Base-by-base conservation (phyloP, 1,284 basidiomycete genomes). In the Leccinum pachyderme region DNA sequence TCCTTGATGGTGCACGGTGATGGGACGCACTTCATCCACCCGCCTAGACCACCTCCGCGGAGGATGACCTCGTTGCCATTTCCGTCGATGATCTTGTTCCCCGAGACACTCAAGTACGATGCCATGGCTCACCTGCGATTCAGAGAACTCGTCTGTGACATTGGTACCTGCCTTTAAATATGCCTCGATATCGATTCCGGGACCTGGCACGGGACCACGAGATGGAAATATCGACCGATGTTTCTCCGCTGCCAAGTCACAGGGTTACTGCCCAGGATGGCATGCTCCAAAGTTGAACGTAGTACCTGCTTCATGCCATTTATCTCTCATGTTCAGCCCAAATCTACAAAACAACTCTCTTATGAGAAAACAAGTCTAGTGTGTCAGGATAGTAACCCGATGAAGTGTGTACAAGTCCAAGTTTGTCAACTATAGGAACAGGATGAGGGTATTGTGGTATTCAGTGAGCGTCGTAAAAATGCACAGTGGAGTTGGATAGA, bases 21-120 rank as follows among this genome's bases (percentile, higher is more conserved):
- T 41, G 43, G 47, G 48, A 53, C 81, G 63, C 62, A 85, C 82
- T 80, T 84, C 81, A 86, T 83, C 83, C 85, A 87, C 57, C 84
- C 85, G 59, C 84, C 86, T 29, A 87, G 72, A 33, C 86, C 86
- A 43, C 84, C 84, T 37, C 86, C 87, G 28, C 84, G 76, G 53
- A 88, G 75, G 59, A 85, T 74, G 52, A 86, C 74, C 57, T 84
- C 79, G 43, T 81, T 73, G 18, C 76, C 81, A 45, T 79, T 68
- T 46, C 74, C 76, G 63, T 86, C 77, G 52, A 86, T 77, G 58
- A 87, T 75, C 61, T 79, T 82, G 7, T 77, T 82, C 25, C 81
- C 82, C 41, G 72, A 73, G 13, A 86, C 79, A 60, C 75, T 79
- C 44, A 87, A 71, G 58, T 80, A 76, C 53, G 81, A 63, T 24